Evolutionary conservation across 2,329 filamentous ascomycete species (phyloP).

Genomic region (Penicillium expansum): DNA sequence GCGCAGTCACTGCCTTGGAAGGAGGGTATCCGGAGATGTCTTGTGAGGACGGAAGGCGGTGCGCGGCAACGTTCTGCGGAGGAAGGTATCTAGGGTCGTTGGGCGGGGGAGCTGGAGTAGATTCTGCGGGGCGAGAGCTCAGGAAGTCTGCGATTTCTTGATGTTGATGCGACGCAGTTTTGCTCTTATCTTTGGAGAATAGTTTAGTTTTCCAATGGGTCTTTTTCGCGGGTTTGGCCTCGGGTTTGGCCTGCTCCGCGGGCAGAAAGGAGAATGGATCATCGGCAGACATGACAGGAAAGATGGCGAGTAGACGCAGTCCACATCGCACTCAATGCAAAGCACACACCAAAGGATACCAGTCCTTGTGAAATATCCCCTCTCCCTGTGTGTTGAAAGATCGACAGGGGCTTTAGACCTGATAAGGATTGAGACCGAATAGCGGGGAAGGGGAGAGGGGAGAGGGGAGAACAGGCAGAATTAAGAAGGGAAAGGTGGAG

Average conservation of each 20-base stretch:
- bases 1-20: not conserved
- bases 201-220: slow-evolving; percentile 51
- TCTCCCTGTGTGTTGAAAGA: slow-evolving; percentile 11
- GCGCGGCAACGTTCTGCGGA: slow-evolving; percentile 33
- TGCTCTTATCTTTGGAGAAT: slow-evolving; percentile 44
- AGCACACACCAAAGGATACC: slow-evolving; percentile 13
- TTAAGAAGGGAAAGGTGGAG: not conserved
- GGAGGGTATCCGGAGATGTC: slow-evolving; percentile 22
- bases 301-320: slow-evolving; percentile 30
- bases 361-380: slow-evolving; percentile 16
- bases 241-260: slow-evolving; percentile 32
- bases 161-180: slow-evolving; percentile 37
- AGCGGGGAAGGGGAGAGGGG: not conserved
- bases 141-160: slow-evolving; percentile 57
- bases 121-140: slow-evolving; percentile 33
- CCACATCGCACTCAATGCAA: slow-evolving; percentile 33
- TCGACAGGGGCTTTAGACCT: slow-evolving; percentile 21
- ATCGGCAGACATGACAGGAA: slow-evolving; percentile 34
- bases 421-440: not conserved
- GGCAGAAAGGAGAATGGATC: slow-evolving; percentile 39
- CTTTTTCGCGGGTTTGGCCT: slow-evolving; percentile 36
- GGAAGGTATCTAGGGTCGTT: slow-evolving; percentile 33
- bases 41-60: slow-evolving; percentile 34
- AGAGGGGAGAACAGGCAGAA: not conserved
- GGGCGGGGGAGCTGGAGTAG: slow-evolving; percentile 17